Conservation (phyloP, 1,284 basidiomycete genomes). For the Meira miltonrushii region DNA sequence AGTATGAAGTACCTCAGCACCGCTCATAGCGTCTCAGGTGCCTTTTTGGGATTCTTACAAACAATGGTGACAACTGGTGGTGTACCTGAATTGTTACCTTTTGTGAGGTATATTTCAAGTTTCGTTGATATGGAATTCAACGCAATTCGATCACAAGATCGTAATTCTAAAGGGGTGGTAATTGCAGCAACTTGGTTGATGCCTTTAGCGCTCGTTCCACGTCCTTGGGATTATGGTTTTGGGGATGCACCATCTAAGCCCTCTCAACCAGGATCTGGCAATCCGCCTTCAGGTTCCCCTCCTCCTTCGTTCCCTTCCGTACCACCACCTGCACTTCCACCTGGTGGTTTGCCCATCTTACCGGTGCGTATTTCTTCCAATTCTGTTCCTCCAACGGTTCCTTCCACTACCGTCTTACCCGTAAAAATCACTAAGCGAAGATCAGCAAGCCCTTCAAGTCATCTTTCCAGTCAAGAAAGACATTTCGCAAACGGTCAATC, state of each 20-base stretch:
- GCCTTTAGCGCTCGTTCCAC: slow-evolving; percentile 30
- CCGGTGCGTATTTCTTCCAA: too few relatives aligned
- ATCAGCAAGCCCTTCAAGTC: neutral
- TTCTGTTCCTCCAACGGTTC: too few relatives aligned
- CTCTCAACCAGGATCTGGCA: too few relatives aligned
- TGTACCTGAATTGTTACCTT: slow-evolving; percentile 42
- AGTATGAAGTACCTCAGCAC: slow-evolving; percentile 40
- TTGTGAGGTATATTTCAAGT: slow-evolving; percentile 41
- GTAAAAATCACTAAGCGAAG: too few relatives aligned
- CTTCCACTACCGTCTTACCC: too few relatives aligned
- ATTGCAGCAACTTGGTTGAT: slow-evolving; percentile 43
- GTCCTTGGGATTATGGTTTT: slow-evolving; percentile 31
- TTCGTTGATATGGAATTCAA: slow-evolving; percentile 45
- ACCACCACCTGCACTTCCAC: neutral
- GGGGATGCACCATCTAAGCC: too few relatives aligned
- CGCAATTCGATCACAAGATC: slow-evolving; percentile 36
- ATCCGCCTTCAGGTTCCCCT: too few relatives aligned
- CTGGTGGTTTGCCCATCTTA: too few relatives aligned
- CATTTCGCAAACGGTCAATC: neutral
- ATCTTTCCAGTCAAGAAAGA: neutral
- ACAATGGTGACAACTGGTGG: slow-evolving; percentile 41
- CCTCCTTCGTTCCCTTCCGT: neutral
- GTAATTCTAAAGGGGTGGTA: slow-evolving; percentile 30
- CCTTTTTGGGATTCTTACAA: slow-evolving; percentile 36
- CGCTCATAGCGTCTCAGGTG: slow-evolving; percentile 37